A percentile compares a stretch with the other conserved stretches of the same genome.
These are phyloP conservation scores for Aspergillus brasiliensis DNA, from an alignment of 2,329 filamentous ascomycete genomes.

Conservation along the genomic window DNA sequence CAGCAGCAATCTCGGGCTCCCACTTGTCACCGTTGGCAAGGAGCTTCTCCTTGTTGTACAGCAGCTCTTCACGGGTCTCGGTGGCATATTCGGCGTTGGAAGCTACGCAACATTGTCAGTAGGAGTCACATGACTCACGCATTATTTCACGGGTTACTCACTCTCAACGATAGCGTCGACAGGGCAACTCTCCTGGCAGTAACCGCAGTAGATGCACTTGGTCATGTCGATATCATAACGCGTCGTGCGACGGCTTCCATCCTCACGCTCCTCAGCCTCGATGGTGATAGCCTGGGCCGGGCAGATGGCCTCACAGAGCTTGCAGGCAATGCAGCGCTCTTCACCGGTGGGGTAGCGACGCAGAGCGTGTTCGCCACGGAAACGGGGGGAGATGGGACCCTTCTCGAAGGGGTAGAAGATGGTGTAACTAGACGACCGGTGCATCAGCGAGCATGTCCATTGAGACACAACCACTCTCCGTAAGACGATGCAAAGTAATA, in stretches of 20 bases:
- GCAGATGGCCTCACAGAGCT: conserved; percentile 98
- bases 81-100: conserved; percentile 76
- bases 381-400: conserved; percentile 95
- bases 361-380: conserved; percentile 96
- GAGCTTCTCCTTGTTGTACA: conserved; percentile 98
- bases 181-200: conserved; percentile 98
- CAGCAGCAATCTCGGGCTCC: conserved; percentile 94
- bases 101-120: conserved; percentile 41
- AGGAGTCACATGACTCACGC: conserved; percentile 19
- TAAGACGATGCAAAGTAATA: neutral
- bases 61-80: conserved; percentile 83
- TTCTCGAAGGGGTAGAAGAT: conserved; percentile 99
- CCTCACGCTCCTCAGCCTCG: conserved; percentile 95
- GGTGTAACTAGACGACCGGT: conserved; percentile 70
- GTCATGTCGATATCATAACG: conserved; percentile 99
- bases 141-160: conserved; percentile 37
- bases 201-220: conserved; percentile 99
- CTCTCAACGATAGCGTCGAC: conserved; percentile 90
- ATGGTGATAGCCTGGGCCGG: conserved; percentile 98
- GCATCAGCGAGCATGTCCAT: neutral
- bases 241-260: conserved; percentile 91
- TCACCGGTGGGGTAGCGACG: conserved; percentile 95
- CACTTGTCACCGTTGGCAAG: conserved; percentile 90
- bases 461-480: neutral
- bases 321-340: conserved; percentile 99